Evolutionary conservation across 345 rosid genomes (phyloP).

Genomic region (Populus tremula): DNA sequence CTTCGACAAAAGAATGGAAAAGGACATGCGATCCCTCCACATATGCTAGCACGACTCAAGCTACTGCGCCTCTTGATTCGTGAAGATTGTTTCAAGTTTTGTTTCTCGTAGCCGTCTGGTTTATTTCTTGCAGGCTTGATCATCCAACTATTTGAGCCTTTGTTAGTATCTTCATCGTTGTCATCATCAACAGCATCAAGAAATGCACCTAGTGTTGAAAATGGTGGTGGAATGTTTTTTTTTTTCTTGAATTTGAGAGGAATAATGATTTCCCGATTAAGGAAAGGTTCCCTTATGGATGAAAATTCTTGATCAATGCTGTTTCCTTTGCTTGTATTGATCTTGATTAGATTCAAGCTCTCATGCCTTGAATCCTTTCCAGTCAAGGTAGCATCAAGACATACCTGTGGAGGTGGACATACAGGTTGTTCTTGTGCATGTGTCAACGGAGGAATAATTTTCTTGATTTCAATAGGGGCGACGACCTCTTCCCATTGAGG

Average conservation of each 20-base stretch:
- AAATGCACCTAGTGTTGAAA: too few species aligned
- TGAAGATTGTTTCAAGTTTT: too few species aligned
- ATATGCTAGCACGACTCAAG: neutral
- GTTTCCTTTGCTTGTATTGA: neutral
- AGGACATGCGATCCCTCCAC: conserved; percentile 11
- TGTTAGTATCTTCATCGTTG: too few species aligned
- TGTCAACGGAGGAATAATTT: neutral
- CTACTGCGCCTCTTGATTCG: too few species aligned
- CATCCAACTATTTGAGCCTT: too few species aligned
- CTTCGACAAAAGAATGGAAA: conserved; percentile 33
- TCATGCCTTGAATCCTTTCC: neutral
- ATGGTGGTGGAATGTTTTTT: neutral
- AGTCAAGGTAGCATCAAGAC: neutral
- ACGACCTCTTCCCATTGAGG: conserved; percentile 21
- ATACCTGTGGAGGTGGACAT: neutral
- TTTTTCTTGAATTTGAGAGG: conserved; percentile 22
- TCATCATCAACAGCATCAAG: too few species aligned
- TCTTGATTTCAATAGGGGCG: neutral
- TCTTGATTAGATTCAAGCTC: neutral
- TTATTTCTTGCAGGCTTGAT: too few species aligned
- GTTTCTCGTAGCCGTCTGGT: too few species aligned
- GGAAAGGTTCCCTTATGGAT: conserved; percentile 2
- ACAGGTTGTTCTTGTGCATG: neutral
- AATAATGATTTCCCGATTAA: neutral
- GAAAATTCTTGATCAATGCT: conserved; percentile 1